phyloP scores from a whole-genome alignment of 805 yeast species.

The Blastobotrys peoriensis region DNA sequence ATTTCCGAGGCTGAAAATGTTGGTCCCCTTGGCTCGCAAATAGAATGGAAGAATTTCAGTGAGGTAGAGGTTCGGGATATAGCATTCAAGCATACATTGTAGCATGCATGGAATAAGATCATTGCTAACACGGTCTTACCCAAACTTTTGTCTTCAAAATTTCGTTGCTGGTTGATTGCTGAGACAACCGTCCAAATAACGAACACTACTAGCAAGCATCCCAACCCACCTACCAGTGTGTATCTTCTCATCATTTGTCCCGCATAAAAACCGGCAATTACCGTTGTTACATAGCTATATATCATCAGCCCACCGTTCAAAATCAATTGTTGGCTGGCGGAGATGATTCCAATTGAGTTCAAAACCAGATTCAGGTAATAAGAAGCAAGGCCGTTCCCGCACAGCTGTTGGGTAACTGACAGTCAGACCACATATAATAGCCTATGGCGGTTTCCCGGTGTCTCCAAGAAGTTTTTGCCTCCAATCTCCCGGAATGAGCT shows the following conservation, averaged over 20 bases:
- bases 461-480: slow-evolving; percentile 6
- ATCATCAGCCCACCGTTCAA: slow-evolving; percentile 14
- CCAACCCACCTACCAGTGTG: slow-evolving; percentile 8
- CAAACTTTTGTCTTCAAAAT: slow-evolving; percentile 7
- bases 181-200: slow-evolving; percentile 32
- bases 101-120: slow-evolving; percentile 12
- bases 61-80: slow-evolving; percentile 31
- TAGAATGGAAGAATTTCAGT: slow-evolving; percentile 28
- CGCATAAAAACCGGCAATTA: slow-evolving; percentile 11
- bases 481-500: no score
- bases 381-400: slow-evolving; percentile 14
- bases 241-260: slow-evolving; percentile 11
- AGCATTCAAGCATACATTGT: slow-evolving; percentile 25
- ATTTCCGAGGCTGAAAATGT: not conserved
- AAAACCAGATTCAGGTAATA: slow-evolving; percentile 49
- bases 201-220: slow-evolving; percentile 13
- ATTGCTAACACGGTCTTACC: slow-evolving; percentile 11
- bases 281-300: slow-evolving; percentile 7
- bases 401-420: slow-evolving; percentile 8
- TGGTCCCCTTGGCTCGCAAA: slow-evolving; percentile 15
- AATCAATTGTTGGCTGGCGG: slow-evolving; percentile 11
- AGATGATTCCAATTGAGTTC: slow-evolving; percentile 48
- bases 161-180: slow-evolving; percentile 6
- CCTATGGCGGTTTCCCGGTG: slow-evolving; percentile 9
- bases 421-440: slow-evolving; percentile 3